These are phyloP conservation scores for Medicago lupulina DNA, from an alignment of 306 rosid genomes.

Conservation along the genomic window DNA sequence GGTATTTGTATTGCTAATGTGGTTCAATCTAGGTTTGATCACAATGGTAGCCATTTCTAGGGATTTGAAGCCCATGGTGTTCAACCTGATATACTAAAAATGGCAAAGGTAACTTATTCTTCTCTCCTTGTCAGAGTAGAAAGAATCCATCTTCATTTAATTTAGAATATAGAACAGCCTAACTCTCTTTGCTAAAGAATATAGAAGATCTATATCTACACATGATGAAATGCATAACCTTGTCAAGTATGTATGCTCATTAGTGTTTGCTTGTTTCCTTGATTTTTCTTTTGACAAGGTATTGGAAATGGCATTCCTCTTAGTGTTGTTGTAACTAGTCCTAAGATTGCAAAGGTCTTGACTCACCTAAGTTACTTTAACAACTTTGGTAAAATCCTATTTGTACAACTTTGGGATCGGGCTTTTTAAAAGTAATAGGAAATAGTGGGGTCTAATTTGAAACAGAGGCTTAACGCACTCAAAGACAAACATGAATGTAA, in stretches of 20 bases:
- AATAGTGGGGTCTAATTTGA: constrained; percentile 79
- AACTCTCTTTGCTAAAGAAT: not conserved
- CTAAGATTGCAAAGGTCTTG: constrained; percentile 83
- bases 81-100: constrained; percentile 88
- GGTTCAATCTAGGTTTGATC: constrained; percentile 86
- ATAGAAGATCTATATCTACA: not conserved
- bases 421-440: constrained; percentile 84
- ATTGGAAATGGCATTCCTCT: constrained; percentile 99
- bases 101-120: constrained; percentile 79
- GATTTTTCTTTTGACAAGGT: constrained; percentile 59
- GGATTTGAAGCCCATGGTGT: constrained; percentile 91
- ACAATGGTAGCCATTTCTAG: constrained; percentile 94
- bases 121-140: constrained; percentile 5
- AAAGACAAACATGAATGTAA: constrained; percentile 83
- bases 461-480: constrained; percentile 65
- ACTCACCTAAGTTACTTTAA: constrained; percentile 73
- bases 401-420: constrained; percentile 87
- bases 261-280: constrained; percentile 18
- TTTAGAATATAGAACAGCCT: not conserved
- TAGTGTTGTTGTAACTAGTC: constrained; percentile 95
- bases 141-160: not conserved
- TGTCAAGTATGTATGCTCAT: constrained; percentile 21
- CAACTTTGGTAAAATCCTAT: constrained; percentile 94
- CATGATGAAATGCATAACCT: not conserved
- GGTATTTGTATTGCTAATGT: constrained; percentile 94